A percentile compares a stretch with the other conserved stretches of the same genome.
phyloP scores from a whole-genome alignment of 352 stramenopile species.

The Globisporangium cylindrosporum region DNA sequence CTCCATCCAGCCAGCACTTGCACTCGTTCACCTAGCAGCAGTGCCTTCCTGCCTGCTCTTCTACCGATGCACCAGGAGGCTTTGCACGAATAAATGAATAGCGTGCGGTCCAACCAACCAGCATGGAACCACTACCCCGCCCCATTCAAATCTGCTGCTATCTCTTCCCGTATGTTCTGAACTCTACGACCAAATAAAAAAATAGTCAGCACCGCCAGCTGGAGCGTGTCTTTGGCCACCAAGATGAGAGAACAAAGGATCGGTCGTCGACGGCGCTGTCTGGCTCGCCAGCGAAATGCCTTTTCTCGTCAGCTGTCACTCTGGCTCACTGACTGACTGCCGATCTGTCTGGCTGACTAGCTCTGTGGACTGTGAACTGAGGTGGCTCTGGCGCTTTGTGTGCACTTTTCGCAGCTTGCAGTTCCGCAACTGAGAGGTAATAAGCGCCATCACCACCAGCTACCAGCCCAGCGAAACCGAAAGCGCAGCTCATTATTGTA shows the following conservation, averaged over 20 bases:
- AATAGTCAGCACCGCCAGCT: constrained; percentile 17
- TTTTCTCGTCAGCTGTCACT: constrained; percentile 3
- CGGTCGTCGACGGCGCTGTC: neutral
- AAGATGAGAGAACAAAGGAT: neutral
- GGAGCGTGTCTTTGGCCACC: neutral
- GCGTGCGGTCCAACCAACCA: neutral
- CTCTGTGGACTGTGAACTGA: neutral
- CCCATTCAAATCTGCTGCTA: neutral
- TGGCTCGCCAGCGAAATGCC: neutral
- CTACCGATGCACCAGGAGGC: neutral
- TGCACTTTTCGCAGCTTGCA: neutral
- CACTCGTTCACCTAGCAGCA: neutral
- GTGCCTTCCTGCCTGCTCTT: neutral
- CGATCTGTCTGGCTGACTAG: neutral
- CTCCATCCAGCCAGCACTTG: neutral
- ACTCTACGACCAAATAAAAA: neutral
- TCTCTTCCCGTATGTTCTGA: neutral
- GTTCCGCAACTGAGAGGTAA: neutral
- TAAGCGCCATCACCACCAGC: too few species aligned
- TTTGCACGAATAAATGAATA: neutral
- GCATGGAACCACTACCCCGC: neutral
- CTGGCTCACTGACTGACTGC: neutral
- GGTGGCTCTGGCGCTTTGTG: neutral
- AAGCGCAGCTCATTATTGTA: neutral
- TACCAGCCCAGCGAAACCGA: neutral